Percentiles rank a stretch among this genome's conserved stretches.
Evolutionary conservation across 495 filamentous ascomycete genomes (phyloP).

Genomic region (Talaromyces ruber): DNA sequence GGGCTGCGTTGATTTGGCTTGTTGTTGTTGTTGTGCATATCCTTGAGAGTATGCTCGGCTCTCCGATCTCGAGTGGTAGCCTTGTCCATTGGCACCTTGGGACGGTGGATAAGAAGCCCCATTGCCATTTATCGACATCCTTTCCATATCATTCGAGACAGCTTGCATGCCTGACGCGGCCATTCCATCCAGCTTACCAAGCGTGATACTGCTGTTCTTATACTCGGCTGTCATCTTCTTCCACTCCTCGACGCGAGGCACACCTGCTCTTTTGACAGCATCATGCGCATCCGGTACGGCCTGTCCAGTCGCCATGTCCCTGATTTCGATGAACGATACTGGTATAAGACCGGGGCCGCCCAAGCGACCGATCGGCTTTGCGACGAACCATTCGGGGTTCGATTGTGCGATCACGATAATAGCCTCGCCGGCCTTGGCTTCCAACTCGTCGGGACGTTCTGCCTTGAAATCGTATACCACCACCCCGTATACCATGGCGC

Average conservation of each 20-base stretch:
- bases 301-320: slow-evolving; percentile 83
- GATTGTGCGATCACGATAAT: slow-evolving; percentile 99
- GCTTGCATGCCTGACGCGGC: slow-evolving; percentile 31
- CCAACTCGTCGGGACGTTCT: slow-evolving; percentile 88
- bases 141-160: slow-evolving; percentile 64
- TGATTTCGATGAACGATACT: slow-evolving; percentile 92
- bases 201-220: slow-evolving; percentile 95
- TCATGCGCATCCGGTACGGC: slow-evolving; percentile 77
- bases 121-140: slow-evolving; percentile 55
- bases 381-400: slow-evolving; percentile 99
- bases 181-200: slow-evolving; percentile 75
- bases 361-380: slow-evolving; percentile 91
- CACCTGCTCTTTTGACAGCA: slow-evolving; percentile 80
- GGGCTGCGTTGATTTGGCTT: slow-evolving; percentile 17
- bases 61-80: slow-evolving; percentile 29
- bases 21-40: slow-evolving; percentile 36
- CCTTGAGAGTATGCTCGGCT: slow-evolving; percentile 26
- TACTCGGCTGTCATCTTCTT: slow-evolving; percentile 99
- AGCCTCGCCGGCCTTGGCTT: slow-evolving; percentile 88
- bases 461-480: slow-evolving; percentile 97
- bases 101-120: slow-evolving; percentile 14
- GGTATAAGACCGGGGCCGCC: slow-evolving; percentile 94
- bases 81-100: slow-evolving; percentile 38
- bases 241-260: slow-evolving; percentile 98
- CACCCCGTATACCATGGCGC: slow-evolving; percentile 90